Evolutionary conservation across 352 stramenopile species (phyloP), one percentile per base, ranked within the genome.

Genomic region (Pythium brachiatum): DNA sequence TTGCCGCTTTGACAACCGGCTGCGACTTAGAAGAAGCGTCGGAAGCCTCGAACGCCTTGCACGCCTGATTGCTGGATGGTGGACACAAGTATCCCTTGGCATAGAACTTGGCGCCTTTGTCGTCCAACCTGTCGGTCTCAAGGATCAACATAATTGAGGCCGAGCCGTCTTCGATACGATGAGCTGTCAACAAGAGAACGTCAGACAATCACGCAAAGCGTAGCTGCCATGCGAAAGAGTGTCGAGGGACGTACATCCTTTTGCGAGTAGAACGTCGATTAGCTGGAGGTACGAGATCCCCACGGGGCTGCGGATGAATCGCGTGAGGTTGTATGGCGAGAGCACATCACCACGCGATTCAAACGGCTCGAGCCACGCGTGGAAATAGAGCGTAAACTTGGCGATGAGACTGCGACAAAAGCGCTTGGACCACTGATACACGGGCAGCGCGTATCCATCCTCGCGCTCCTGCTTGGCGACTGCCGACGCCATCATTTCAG

Each of bases 361-460:
- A 32, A 91, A 80, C 15, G 81, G 72, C 15, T 86, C 76, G 11
- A 94, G 73, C 85, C 85, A 94, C 4, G 70, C 72, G 54, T 92
- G 76, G 55, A 92, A 92, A 65, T 92, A 94, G 8, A 94, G 69
- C 62, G 85, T 82, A 63, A 88, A 92, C 64, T 94, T 94, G 57
- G 85, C 83, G 23, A 94, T 77, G 39, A 94, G 75, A 29, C 83
- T 91, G n/a, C 85, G 76, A 59, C 89, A 92, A 53, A 94, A 91
- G 8, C 83, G 72, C 59, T 86, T 86, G 2, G 83, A 84, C 85
- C 85, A 94, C 60, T 91, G 83, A 62, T 86, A 92, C 41, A 94
- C 80, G 2, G 85, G 85, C 18, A 94, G 55, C 53, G 79, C 76
- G 64, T 91, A 94, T 6, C 81, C 83, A 48, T 94, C 82, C 39